Conservation (phyloP, 305 asterid genomes). For the Fraxinus xanthoxyloides region DNA sequence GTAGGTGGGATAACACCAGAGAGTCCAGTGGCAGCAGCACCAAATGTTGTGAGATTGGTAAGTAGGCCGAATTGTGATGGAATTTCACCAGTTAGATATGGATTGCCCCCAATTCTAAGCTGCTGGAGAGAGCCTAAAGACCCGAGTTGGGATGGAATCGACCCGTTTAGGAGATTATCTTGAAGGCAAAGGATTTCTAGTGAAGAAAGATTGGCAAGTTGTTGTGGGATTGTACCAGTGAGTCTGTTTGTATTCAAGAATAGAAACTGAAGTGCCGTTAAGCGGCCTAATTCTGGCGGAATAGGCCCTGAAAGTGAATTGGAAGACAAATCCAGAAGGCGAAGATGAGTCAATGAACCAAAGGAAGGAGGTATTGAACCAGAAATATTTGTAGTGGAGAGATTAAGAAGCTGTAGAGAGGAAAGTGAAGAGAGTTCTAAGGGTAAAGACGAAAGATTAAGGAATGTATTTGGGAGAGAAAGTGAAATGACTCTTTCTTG, state of each 20-base stretch:
- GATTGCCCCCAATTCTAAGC: conserved; percentile 86
- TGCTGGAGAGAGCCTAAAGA: conserved; percentile 62
- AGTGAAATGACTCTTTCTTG: conserved; percentile 72
- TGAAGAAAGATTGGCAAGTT: conserved; percentile 60
- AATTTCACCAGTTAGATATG: conserved; percentile 58
- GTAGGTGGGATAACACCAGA: conserved; percentile 75
- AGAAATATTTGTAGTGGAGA: conserved; percentile 79
- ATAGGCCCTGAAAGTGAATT: conserved; percentile 60
- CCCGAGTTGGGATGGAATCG: conserved; percentile 66
- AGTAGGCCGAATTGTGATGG: conserved; percentile 63
- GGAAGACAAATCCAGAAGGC: conserved; percentile 71
- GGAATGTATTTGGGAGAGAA: conserved; percentile 74
- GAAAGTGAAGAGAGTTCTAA: conserved; percentile 60
- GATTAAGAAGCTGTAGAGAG: conserved; percentile 78
- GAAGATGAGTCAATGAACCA: conserved; percentile 55
- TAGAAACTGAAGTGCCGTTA: conserved; percentile 62
- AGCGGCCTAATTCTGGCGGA: conserved; percentile 62
- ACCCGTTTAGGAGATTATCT: conserved; percentile 74
- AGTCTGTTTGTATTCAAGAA: conserved; percentile 69
- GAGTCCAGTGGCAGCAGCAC: conserved; percentile 79
- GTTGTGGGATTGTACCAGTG: conserved; percentile 62
- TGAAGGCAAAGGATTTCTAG: conserved; percentile 73
- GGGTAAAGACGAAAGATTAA: conserved; percentile 71
- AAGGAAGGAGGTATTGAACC: conserved; percentile 71
- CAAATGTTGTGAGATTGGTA: conserved; percentile 70